Percentiles rank a stretch among this genome's conserved stretches.
phyloP scores from a whole-genome alignment of 768 basidiomycete species.

The Phanerodontia chrysosporium region DNA sequence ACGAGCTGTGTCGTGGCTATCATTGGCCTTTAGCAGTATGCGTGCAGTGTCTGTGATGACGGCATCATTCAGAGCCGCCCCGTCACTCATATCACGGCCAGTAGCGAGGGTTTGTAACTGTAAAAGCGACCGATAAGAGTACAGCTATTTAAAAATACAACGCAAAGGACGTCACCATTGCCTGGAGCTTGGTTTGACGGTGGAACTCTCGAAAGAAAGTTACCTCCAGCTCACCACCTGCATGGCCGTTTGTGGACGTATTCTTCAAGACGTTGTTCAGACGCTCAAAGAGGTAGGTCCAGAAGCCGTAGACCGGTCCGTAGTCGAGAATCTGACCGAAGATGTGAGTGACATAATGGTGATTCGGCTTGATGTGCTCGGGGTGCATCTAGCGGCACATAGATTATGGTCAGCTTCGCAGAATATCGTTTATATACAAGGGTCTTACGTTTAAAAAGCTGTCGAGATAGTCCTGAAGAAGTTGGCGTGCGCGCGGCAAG shows the following conservation, averaged over 20 bases:
- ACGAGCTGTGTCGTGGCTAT: background rate
- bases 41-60: background rate
- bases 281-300: slow-evolving; percentile 29
- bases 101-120: too few species aligned
- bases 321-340: slow-evolving; percentile 20
- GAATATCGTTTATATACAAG: background rate
- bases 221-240: slow-evolving; percentile 24
- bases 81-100: too few species aligned
- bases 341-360: slow-evolving; percentile 21
- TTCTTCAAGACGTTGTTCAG: slow-evolving; percentile 29
- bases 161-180: slow-evolving; percentile 19
- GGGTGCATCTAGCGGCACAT: slow-evolving; percentile 15
- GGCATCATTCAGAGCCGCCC: background rate
- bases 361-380: slow-evolving; percentile 19
- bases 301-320: slow-evolving; percentile 29
- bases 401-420: background rate
- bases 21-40: background rate
- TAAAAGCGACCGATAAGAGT: too few species aligned
- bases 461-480: slow-evolving; percentile 9
- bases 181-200: slow-evolving; percentile 8
- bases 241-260: slow-evolving; percentile 23
- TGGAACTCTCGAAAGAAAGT: slow-evolving; percentile 25
- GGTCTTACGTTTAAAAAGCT: slow-evolving; percentile 8
- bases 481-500: slow-evolving; percentile 3
- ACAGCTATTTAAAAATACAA: too few species aligned